These are phyloP conservation scores for Phytophthora pini DNA, from an alignment of 352 stramenopile genomes.

Conservation along the genomic window DNA sequence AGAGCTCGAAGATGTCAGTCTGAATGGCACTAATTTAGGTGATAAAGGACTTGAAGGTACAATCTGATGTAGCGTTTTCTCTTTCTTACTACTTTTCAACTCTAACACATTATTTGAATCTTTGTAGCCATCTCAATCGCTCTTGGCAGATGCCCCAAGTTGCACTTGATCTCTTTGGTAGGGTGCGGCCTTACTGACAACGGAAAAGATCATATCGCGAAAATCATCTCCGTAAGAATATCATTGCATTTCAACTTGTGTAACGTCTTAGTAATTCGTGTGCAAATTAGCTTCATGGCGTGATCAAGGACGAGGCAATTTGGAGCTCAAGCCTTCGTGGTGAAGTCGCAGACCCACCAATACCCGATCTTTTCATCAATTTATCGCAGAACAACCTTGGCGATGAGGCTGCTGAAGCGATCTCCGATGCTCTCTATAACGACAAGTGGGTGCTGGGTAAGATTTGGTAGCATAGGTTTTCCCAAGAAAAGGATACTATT, in stretches of 20 bases:
- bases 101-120: not conserved
- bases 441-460: conserved; percentile 73
- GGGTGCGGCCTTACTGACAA: conserved; percentile 59
- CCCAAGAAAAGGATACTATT: not conserved
- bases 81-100: not conserved
- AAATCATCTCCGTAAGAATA: conserved; percentile 59
- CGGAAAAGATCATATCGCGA: conserved; percentile 54
- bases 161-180: conserved; percentile 54
- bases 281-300: conserved; percentile 52
- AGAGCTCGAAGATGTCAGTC: conserved; percentile 35
- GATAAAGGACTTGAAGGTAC: conserved; percentile 37
- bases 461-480: not conserved
- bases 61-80: not conserved
- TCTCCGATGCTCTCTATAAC: conserved; percentile 64
- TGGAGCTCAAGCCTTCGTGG: conserved; percentile 69
- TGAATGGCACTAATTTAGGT: conserved; percentile 30
- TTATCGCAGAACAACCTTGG: conserved; percentile 56
- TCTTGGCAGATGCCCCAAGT: conserved; percentile 45
- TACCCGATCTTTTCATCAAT: conserved; percentile 51
- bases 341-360: conserved; percentile 22
- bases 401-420: conserved; percentile 41
- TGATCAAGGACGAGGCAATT: conserved; percentile 54
- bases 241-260: not conserved
- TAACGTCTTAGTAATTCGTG: not conserved
- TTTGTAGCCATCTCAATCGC: conserved; percentile 42